Evolutionary conservation across 495 filamentous ascomycete species (phyloP), one percentile per base, ranked within the genome.

Genomic region (Massariosphaeria phaeospora): DNA sequence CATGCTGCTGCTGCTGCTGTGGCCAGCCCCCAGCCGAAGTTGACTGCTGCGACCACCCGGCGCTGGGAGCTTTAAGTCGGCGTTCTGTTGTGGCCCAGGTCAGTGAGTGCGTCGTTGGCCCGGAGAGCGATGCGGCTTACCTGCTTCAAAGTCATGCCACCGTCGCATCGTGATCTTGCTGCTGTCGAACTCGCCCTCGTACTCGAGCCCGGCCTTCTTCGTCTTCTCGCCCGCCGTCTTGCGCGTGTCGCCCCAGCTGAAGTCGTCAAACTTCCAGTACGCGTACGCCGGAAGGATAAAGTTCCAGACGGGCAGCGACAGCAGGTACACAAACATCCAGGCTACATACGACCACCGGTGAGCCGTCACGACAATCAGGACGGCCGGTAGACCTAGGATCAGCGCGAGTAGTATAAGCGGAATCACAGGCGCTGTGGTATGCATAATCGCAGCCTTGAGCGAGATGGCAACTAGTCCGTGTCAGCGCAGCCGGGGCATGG

Each of bases 181-280:
- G 67, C 87, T 93, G 65, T 97, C 91, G 69, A 97, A 97, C 70
- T 96, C 91, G 52, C 94, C 94, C 72, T 97, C 91, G 51, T 84
- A 85, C 58, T 89, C 88, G 25, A 86, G 84, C 36, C 87, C 87
- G 1, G 81, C 81, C 71, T 84, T 84, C 74, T 89, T 88, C 9
- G 78, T 82, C 74, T 88, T 89, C 64, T 94, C 94, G 2, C 89
- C 91, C 1, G 84, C 89, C 11, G 91, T 95, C 80, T 97, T 94
- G 24, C 94, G 82, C 24, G 94, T 99, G 62, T 99, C 94, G 57
- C 94, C 94, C 93, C 94, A 99, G 65, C 87, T 93, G 76, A 99
- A 99, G 71, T 99, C 94, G 65, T 99, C 94, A 68, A 99, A 99
- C 69, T 99, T 96, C 94, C 94, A 99, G 75, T 89, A 99, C 5